Base-by-base conservation (phyloP, 148 eudicot species). In the Selenicereus undatus region DNA sequence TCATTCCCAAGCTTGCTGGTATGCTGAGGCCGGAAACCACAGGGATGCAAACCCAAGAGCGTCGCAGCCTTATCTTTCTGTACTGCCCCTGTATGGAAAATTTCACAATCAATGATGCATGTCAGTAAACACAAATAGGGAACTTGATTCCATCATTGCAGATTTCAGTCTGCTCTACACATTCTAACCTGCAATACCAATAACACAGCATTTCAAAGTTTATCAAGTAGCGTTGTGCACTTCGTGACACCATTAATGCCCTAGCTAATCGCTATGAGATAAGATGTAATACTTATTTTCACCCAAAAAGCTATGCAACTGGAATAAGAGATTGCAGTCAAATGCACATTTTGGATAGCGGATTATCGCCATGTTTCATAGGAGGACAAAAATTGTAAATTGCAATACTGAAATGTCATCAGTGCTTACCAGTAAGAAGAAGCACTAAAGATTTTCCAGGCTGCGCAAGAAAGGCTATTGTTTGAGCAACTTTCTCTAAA, bases 1-100 rank as follows among this genome's bases (percentile, higher is more conserved):
- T 91, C 99, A 76, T 95, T 95, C 35, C 99, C 99, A 27, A 95
- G 93, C 88, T 95, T 95, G 91, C 90, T 92, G 32, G 98, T 86
- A 86, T 95, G 99, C 80, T 85, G 85, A 43, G 98, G 99, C 76
- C 86, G 91, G 82, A 95, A 95, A 50, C 91, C 91, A 86, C 99
- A 95, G 35, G 97, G 93, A n/a, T 77, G 88, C 85, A 93, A 76
- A 70, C 89, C 92, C 69, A 93, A 84, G 39, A 95, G 89, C 85
- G 88, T 85, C 0, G 90, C 91, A 65, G 98, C 99, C 77, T 82
- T 93, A 10, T 90, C 91, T 76, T 70, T 91, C 81, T 95, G 99
- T 78, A 95, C 99, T 73, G 82, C 68, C 68, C 99, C 99, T 95
- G 85, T 77, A 86, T 64, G 12, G 8, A 83, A 43, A 76, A 27